Conservation (phyloP, 2,329 filamentous ascomycete species). For the Diaporthe eres region DNA sequence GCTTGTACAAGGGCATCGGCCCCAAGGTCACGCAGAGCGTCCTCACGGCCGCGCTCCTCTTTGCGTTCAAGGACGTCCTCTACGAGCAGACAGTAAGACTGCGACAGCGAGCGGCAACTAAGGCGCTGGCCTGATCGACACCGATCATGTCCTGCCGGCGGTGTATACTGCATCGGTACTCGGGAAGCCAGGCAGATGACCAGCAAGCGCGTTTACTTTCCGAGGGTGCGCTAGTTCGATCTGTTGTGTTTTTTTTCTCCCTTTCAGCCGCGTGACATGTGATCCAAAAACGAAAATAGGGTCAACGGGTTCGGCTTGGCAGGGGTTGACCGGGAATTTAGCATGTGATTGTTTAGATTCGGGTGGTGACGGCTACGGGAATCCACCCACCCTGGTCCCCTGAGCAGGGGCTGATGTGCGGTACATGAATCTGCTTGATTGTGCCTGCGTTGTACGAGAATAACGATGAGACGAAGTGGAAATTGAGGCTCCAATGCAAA, state of each 20-base stretch:
- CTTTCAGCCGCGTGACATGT: conserved; percentile 8
- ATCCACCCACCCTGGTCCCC: conserved; percentile 9
- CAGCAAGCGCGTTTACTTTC: background rate
- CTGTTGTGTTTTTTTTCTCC: background rate
- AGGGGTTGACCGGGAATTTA: conserved; percentile 10
- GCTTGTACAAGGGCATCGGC: conserved; percentile 94
- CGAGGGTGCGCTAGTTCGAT: background rate
- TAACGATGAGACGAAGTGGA: background rate
- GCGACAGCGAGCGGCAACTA: conserved; percentile 62
- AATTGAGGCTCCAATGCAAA: background rate
- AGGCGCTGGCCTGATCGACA: conserved; percentile 44
- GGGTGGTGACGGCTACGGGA: conserved; percentile 21
- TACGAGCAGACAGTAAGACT: conserved; percentile 86
- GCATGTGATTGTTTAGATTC: conserved; percentile 24
- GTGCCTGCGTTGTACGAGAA: background rate
- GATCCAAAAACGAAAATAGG: background rate
- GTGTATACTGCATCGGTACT: background rate
- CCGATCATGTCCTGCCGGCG: background rate
- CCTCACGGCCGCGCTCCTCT: conserved; percentile 94
- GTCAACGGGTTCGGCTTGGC: conserved; percentile 22
- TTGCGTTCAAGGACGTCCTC: conserved; percentile 97
- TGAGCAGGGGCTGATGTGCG: background rate
- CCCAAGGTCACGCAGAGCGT: conserved; percentile 98
- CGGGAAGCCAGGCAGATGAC: background rate
- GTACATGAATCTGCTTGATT: background rate